A percentile compares a stretch with the other conserved stretches of the same genome.
These are phyloP conservation scores for Beauveria brongniartii DNA, from an alignment of 2,329 filamentous ascomycete species.

Conservation along the genomic window DNA sequence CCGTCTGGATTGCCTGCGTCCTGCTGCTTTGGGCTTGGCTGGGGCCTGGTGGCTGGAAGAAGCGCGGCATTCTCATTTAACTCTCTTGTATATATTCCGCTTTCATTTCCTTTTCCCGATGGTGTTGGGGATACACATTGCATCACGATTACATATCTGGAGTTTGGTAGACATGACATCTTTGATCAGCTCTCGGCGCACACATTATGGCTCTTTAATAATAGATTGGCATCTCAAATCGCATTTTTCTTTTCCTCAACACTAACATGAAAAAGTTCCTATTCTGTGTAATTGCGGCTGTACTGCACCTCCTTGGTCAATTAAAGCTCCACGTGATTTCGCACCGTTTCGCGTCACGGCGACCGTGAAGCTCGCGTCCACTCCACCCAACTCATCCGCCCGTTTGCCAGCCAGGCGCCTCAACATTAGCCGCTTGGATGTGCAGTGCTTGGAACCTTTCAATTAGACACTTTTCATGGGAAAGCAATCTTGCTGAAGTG, in stretches of 20 bases:
- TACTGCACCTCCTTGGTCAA: neutral
- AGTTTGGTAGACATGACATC: conserved; percentile 3
- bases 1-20: conserved; percentile 67
- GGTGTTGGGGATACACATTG: neutral
- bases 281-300: neutral
- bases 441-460: neutral
- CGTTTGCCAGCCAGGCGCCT: neutral
- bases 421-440: neutral
- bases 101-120: neutral
- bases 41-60: conserved; percentile 65
- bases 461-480: neutral
- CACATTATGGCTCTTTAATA: neutral
- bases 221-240: neutral
- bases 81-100: neutral
- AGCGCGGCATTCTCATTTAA: conserved; percentile 61
- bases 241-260: neutral
- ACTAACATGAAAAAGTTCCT: neutral
- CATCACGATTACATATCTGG: neutral
- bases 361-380: conserved; percentile 1
- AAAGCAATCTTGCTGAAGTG: neutral
- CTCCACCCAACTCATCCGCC: neutral
- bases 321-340: conserved; percentile 11
- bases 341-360: conserved; percentile 9
- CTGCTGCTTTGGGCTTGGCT: conserved; percentile 77
- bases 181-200: neutral